phyloP scores from a whole-genome alignment of 768 basidiomycete genomes.

The Mycena crocata region DNA sequence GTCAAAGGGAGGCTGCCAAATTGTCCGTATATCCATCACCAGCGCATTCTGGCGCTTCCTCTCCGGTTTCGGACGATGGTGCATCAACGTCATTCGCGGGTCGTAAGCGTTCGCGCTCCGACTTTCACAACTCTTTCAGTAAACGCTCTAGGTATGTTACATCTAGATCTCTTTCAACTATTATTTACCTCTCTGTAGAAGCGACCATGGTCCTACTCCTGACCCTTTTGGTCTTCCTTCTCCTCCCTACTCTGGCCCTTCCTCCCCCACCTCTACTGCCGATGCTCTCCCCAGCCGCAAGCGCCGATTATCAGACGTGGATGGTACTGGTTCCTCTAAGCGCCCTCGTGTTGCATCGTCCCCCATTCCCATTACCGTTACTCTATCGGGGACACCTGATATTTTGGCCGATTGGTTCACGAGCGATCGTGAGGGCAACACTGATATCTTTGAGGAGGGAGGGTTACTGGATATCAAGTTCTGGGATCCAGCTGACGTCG shows the following conservation, averaged over 20 bases:
- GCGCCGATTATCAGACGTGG: conserved; percentile 51
- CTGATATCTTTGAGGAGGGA: conserved; percentile 37
- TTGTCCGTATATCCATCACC: conserved; percentile 22
- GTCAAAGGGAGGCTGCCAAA: neutral
- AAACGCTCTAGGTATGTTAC: conserved; percentile 26
- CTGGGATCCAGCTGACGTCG: conserved; percentile 39
- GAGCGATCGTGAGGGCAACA: conserved; percentile 37
- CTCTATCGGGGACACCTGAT: conserved; percentile 31
- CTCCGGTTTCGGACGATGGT: conserved; percentile 27
- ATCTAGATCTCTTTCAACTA: neutral
- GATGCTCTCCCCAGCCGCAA: conserved; percentile 43
- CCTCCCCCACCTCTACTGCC: neutral
- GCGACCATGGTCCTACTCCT: neutral
- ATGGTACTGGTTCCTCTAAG: conserved; percentile 36
- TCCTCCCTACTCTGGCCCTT: conserved; percentile 4
- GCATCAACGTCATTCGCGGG: conserved; percentile 27
- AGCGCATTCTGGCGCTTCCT: conserved; percentile 2
- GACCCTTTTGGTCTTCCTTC: conserved; percentile 6
- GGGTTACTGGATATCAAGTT: conserved; percentile 47
- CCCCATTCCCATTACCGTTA: conserved; percentile 38
- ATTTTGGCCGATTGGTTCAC: conserved; percentile 52
- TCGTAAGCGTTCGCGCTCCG: conserved; percentile 20
- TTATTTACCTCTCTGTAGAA: conserved; percentile 7
- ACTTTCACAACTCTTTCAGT: neutral
- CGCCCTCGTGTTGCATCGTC: conserved; percentile 45